phyloP scores from a whole-genome alignment of 2,329 filamentous ascomycete species.

The Exophiala oligosperma region DNA sequence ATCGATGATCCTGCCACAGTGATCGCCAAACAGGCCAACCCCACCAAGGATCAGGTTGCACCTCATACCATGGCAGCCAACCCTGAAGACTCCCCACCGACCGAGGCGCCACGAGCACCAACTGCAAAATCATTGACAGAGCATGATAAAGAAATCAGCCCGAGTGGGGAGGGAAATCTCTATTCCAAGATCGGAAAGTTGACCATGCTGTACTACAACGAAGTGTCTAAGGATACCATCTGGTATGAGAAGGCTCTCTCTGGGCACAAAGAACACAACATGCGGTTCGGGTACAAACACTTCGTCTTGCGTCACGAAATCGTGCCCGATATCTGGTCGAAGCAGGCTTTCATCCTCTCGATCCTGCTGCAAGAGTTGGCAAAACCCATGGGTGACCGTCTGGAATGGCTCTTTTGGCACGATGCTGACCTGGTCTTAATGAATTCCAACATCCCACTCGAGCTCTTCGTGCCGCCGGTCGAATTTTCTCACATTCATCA shows the following conservation, averaged over 20 bases:
- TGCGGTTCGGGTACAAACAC: slow-evolving; percentile 9
- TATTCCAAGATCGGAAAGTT: slow-evolving; percentile 33
- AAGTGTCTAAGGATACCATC: slow-evolving; percentile 29
- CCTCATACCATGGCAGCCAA: neutral
- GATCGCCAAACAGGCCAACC: neutral
- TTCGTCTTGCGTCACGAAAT: slow-evolving; percentile 7
- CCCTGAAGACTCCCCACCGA: neutral
- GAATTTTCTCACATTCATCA: slow-evolving; percentile 33
- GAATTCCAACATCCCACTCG: slow-evolving; percentile 36
- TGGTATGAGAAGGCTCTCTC: slow-evolving; percentile 38
- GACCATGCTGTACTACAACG: slow-evolving; percentile 35
- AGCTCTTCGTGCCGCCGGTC: slow-evolving; percentile 36
- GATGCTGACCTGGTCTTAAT: slow-evolving; percentile 38
- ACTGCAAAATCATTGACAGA: neutral
- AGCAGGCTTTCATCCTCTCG: slow-evolving; percentile 28
- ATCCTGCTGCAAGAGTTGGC: slow-evolving; percentile 36
- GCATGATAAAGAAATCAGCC: neutral
- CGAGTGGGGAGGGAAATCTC: neutral
- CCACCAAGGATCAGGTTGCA: neutral
- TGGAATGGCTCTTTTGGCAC: slow-evolving; percentile 41
- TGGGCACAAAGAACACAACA: slow-evolving; percentile 31
- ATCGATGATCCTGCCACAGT: neutral
- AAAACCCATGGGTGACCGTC: slow-evolving; percentile 33
- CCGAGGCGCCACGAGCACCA: neutral
- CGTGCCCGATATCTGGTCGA: slow-evolving; percentile 8